Evolutionary conservation across 805 yeast species (phyloP).

Genomic region (Starmerella etchellsii): DNA sequence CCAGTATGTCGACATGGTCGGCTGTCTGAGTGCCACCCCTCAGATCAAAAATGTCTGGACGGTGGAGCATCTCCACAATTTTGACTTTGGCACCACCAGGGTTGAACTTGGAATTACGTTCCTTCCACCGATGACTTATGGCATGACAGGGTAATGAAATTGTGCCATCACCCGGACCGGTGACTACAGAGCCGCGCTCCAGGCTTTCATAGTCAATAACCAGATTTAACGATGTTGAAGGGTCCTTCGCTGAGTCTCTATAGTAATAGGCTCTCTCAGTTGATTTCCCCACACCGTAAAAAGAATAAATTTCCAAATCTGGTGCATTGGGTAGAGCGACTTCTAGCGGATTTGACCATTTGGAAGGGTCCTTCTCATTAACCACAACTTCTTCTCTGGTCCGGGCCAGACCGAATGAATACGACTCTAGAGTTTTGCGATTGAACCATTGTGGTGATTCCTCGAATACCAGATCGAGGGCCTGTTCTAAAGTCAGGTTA

Average conservation of each 20-base stretch:
- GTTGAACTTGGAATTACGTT: slow-evolving; percentile 47
- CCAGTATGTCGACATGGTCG: slow-evolving; percentile 93
- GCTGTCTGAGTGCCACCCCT: slow-evolving; percentile 97
- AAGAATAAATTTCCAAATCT: slow-evolving; percentile 72
- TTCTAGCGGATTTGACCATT: slow-evolving; percentile 93
- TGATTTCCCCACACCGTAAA: slow-evolving; percentile 94
- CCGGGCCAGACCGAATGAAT: slow-evolving; percentile 65
- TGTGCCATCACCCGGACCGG: slow-evolving; percentile 95
- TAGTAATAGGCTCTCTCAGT: slow-evolving; percentile 90
- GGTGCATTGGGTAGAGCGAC: slow-evolving; percentile 90
- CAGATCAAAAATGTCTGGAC: slow-evolving; percentile 86
- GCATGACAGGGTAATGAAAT: slow-evolving; percentile 75
- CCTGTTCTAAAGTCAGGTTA: slow-evolving; percentile 53
- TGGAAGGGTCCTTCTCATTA: slow-evolving; percentile 59
- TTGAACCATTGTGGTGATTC: slow-evolving; percentile 68
- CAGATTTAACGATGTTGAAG: slow-evolving; percentile 43
- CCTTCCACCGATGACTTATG: slow-evolving; percentile 86
- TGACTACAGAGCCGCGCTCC: slow-evolving; percentile 44
- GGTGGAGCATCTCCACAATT: slow-evolving; percentile 81
- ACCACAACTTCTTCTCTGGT: slow-evolving; percentile 43
- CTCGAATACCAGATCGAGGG: slow-evolving; percentile 51
- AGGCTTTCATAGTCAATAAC: slow-evolving; percentile 55
- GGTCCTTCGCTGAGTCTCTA: slow-evolving; percentile 49
- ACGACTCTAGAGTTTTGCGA: slow-evolving; percentile 51
- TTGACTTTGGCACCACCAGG: slow-evolving; percentile 66